Percentiles rank a stretch among this genome's conserved stretches.
These are phyloP conservation scores for Plantago rigida DNA, from an alignment of 305 asterid genomes.

Conservation along the genomic window DNA sequence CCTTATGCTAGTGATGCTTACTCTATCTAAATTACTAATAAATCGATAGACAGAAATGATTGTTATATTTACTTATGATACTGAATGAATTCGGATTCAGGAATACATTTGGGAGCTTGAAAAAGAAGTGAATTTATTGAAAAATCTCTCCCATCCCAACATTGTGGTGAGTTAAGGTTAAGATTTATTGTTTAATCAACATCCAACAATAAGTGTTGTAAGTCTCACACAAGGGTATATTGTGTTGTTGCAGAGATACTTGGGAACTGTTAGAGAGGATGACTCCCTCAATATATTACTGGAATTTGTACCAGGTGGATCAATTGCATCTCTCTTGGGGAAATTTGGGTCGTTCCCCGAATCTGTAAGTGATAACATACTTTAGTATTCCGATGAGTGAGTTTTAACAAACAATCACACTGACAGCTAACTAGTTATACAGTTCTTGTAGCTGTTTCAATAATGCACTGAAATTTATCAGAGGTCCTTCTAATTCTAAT, in stretches of 20 bases:
- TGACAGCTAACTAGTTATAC: conserved; percentile 11
- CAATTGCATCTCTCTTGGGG: conserved; percentile 89
- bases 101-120: conserved; percentile 47
- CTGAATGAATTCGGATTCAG: conserved; percentile 27
- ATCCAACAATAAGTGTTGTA: conserved; percentile 9
- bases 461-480: conserved; percentile 11
- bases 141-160: conserved; percentile 94
- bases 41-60: conserved; percentile 1
- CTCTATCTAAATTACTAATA: conserved; percentile 5
- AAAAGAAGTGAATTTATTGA: conserved; percentile 74
- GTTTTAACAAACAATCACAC: conserved; percentile 5
- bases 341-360: conserved; percentile 96
- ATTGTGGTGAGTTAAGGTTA: conserved; percentile 61
- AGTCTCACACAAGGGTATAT: conserved; percentile 4
- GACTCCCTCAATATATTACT: conserved; percentile 78
- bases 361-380: conserved; percentile 52
- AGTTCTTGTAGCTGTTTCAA: conserved; percentile 12
- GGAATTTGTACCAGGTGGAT: conserved; percentile 97
- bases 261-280: conserved; percentile 92
- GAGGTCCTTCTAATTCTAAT: conserved; percentile 18
- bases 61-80: background rate
- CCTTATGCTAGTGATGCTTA: conserved; percentile 6
- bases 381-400: conserved; percentile 1
- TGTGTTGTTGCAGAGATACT: conserved; percentile 55
- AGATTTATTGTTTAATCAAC: conserved; percentile 1